phyloP scores from a whole-genome alignment of 2,329 filamentous ascomycete genomes.

The Nigrospora oryzae region DNA sequence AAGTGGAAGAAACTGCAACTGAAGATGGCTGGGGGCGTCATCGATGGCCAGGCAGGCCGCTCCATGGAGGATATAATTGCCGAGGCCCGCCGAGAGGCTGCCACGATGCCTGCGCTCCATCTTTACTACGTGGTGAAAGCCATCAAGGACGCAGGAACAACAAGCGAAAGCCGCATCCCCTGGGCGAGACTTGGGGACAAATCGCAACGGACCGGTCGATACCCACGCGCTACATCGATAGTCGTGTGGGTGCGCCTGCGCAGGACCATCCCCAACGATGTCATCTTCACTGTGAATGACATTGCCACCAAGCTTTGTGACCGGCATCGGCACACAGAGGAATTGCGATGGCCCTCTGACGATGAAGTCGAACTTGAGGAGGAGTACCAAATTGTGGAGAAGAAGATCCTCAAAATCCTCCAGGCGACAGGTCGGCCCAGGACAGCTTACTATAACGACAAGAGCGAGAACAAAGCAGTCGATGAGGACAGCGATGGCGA shows the following conservation, averaged over 20 bases:
- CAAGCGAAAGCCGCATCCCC: conserved; percentile 18
- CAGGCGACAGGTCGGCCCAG: conserved; percentile 6
- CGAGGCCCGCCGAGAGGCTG: conserved; percentile 16
- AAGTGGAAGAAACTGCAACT: conserved; percentile 52
- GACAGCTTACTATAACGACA: conserved; percentile 6
- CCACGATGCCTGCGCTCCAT: conserved; percentile 13
- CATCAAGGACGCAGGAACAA: conserved; percentile 11
- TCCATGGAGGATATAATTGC: conserved; percentile 14
- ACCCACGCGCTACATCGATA: conserved; percentile 16
- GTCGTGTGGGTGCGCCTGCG: conserved; percentile 20
- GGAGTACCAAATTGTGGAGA: conserved; percentile 15
- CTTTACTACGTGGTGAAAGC: conserved; percentile 15
- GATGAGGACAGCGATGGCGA: conserved; percentile 5
- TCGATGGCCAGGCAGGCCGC: conserved; percentile 11
- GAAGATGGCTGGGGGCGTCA: conserved; percentile 9
- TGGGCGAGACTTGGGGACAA: conserved; percentile 16
- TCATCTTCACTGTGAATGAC: conserved; percentile 9
- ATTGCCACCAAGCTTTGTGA: conserved; percentile 10
- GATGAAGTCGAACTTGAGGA: conserved; percentile 11
- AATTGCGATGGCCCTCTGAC: conserved; percentile 11
- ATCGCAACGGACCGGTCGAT: conserved; percentile 6
- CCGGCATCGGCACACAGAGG: conserved; percentile 11
- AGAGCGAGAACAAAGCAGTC: conserved; percentile 14
- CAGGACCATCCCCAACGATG: conserved; percentile 10
- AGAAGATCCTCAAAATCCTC: conserved; percentile 13